Base-by-base conservation (phyloP, 2,329 filamentous ascomycete genomes). In the Ophiostoma himal-ulmi region DNA sequence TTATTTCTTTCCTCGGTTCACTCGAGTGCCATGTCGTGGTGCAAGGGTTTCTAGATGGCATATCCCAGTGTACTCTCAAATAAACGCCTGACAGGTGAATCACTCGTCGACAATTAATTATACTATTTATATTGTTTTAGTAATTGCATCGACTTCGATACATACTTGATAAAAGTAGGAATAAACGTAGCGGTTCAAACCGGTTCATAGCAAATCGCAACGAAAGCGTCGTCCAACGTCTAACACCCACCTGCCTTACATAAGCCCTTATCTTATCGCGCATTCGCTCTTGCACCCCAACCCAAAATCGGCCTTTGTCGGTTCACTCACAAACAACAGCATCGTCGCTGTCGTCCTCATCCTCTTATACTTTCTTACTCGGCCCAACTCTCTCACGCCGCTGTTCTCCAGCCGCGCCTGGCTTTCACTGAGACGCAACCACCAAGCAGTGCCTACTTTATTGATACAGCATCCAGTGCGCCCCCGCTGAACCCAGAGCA, bases 221-320 rank as follows among this genome's bases (percentile, higher is more conserved):
- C n/a, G 17, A 22, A 10, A 30, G 30, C 30, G 52, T 26, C 52
- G n/a, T 62, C 22, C 14, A 20, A 30, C 17, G 54, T 13, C 30
- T 30, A 30, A 30, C 11, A 62, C 57, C 22, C 26, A 62, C 26
- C 20, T 20, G 36, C n/a, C 39, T 69, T 69, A 57, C 65, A 67
- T 67, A 67, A 67, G 69, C 68, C 64, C 68, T 69, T 57, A 52
- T 41, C 30, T 54, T 64, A 36, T 65, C 44, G 41, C 22, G 26
- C 22, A 10, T 44, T 22, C 22, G 67, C 68, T 68, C 69, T 70
- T 60, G 62, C 48, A 54, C 52, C 62, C 67, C 67, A 67, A 67
- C 36, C 62, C 54, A 65, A 34, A 71, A 69, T 67, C 70, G 70
- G 70, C 70, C 70, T 37, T 67, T 60, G 70, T 67, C 62, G 70